A percentile compares a stretch with the other conserved stretches of the same genome.
phyloP scores from a whole-genome alignment of 345 rosid genomes.

The Eutrema japonicum region DNA sequence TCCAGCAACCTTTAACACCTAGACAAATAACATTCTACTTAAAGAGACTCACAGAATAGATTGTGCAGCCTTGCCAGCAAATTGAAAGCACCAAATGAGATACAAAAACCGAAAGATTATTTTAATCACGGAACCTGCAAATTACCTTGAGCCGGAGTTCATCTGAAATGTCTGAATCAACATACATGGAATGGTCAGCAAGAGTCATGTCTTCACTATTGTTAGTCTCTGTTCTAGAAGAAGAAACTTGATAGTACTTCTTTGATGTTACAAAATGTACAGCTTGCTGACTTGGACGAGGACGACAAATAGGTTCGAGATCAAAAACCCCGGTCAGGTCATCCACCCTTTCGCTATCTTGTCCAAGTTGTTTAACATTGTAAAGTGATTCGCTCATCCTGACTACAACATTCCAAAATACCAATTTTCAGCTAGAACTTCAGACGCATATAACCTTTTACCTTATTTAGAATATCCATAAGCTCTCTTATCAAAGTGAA shows the following conservation, averaged over 20 bases:
- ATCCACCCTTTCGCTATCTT: slow-evolving; percentile 49
- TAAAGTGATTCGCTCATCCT: slow-evolving; percentile 89
- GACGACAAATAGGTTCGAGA: slow-evolving; percentile 65
- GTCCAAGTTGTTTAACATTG: slow-evolving; percentile 61
- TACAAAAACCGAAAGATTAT: neutral
- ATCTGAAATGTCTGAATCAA: slow-evolving; percentile 71
- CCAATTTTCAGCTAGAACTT: slow-evolving; percentile 22
- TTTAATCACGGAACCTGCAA: slow-evolving; percentile 9
- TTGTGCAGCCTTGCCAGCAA: neutral
- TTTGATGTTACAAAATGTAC: slow-evolving; percentile 48
- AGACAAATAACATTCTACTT: slow-evolving; percentile 34
- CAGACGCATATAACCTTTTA: neutral
- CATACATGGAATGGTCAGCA: slow-evolving; percentile 56
- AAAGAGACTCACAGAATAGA: slow-evolving; percentile 1
- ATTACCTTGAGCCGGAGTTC: slow-evolving; percentile 73
- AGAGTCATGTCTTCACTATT: slow-evolving; percentile 50
- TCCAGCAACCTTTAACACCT: slow-evolving; percentile 69
- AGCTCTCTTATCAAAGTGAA: slow-evolving; percentile 1
- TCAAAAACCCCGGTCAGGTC: slow-evolving; percentile 52
- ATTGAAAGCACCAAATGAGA: slow-evolving; percentile 13
- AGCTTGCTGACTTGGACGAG: slow-evolving; percentile 57
- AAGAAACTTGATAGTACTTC: slow-evolving; percentile 46
- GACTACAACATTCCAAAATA: slow-evolving; percentile 52
- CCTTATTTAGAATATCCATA: neutral
- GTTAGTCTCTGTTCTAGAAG: slow-evolving; percentile 52